These are phyloP conservation scores for Hysterium pulicare DNA, from an alignment of 2,329 filamentous ascomycete species.

Conservation along the genomic window DNA sequence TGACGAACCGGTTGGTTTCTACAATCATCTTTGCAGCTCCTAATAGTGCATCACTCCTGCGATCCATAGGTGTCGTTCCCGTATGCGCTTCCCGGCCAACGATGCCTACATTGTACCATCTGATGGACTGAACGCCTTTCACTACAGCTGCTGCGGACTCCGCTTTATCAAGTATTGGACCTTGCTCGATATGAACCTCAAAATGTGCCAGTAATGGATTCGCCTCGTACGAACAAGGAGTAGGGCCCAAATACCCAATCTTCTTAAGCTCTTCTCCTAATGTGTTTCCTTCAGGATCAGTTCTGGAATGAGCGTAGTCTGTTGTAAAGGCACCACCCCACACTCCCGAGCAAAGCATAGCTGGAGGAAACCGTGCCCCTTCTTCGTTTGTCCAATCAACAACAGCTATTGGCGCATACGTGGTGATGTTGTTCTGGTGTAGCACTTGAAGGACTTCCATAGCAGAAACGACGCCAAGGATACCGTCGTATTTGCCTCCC, in stretches of 20 bases:
- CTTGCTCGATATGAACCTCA: conserved; percentile 78
- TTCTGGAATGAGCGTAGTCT: conserved; percentile 7
- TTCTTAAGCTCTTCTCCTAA: conserved; percentile 7
- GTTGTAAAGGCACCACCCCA: conserved; percentile 9
- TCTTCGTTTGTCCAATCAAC: conserved; percentile 18
- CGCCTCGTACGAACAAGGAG: conserved; percentile 17
- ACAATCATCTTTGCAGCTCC: conserved; percentile 60
- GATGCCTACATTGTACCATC: conserved; percentile 9
- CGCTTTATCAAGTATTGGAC: conserved; percentile 69
- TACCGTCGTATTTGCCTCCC: conserved; percentile 15
- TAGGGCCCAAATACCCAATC: conserved; percentile 8
- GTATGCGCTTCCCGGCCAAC: conserved; percentile 9
- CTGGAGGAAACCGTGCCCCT: conserved; percentile 11
- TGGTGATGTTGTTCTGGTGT: conserved; percentile 8
- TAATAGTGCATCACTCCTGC: conserved; percentile 20
- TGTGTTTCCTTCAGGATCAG: conserved; percentile 7
- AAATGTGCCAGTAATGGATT: conserved; percentile 69
- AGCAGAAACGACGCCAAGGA: conserved; percentile 12
- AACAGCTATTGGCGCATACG: conserved; percentile 11
- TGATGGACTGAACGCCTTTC: conserved; percentile 8
- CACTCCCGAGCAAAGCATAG: conserved; percentile 11
- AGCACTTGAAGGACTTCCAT: conserved; percentile 11
- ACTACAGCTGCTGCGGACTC: conserved; percentile 6
- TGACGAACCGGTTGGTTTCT: conserved; percentile 58
- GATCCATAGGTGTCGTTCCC: conserved; percentile 9